phyloP scores from a whole-genome alignment of 257 asterid species.

The Buddleja alternifolia region DNA sequence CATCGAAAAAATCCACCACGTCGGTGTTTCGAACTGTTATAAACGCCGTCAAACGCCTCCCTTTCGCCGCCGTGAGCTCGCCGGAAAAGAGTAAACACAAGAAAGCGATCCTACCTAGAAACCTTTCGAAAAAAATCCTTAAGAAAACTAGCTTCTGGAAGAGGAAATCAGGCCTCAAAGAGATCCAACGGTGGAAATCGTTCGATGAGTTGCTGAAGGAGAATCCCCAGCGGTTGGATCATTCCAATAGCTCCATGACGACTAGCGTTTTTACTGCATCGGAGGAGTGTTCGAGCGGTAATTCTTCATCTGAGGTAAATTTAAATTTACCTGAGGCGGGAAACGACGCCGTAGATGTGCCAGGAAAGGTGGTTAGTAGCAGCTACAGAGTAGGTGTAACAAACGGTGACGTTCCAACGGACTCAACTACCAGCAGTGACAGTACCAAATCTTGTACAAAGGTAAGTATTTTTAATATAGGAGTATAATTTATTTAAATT shows the following conservation, averaged over 20 bases:
- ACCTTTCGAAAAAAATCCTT: conserved; percentile 42
- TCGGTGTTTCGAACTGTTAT: conserved; percentile 49
- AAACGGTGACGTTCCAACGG: conserved; percentile 39
- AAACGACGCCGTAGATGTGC: conserved; percentile 29
- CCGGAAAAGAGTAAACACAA: conserved; percentile 25
- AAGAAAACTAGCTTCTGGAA: conserved; percentile 52
- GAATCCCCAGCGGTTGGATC: conserved; percentile 24
- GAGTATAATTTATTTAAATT: background rate
- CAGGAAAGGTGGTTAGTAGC: conserved; percentile 10
- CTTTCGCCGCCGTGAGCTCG: conserved; percentile 24
- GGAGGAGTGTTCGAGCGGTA: conserved; percentile 34
- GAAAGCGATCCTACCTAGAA: conserved; percentile 36
- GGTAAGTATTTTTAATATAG: conserved; percentile 37
- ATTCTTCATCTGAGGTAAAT: conserved; percentile 30
- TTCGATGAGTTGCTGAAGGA: conserved; percentile 35
- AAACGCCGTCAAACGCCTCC: conserved; percentile 47
- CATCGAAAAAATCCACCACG: conserved; percentile 17
- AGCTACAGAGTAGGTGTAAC: conserved; percentile 24
- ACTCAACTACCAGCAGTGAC: conserved; percentile 29
- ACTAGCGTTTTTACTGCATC: conserved; percentile 47
- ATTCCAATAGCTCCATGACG: conserved; percentile 31
- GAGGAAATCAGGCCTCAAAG: conserved; percentile 33
- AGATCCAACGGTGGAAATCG: conserved; percentile 45
- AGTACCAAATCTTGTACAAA: conserved; percentile 43
- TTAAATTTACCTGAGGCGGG: conserved; percentile 13